Percentiles rank a stretch among this genome's conserved stretches.
Evolutionary conservation across 306 rosid species (phyloP).

Genomic region (Adenanthera pavonina): DNA sequence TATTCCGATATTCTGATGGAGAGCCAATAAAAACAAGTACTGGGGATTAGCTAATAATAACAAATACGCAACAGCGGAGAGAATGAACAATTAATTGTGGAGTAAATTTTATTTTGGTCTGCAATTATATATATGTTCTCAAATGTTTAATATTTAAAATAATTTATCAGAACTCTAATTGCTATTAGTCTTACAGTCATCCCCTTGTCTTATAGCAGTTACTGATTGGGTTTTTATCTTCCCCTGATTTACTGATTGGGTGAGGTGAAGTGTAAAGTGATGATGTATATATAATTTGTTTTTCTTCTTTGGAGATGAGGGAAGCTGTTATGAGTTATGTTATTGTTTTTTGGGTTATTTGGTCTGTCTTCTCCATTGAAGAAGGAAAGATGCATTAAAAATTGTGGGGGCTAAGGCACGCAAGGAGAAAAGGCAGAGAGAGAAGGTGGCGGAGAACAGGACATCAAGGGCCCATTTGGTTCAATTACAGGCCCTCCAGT

Average conservation of each 20-base stretch:
- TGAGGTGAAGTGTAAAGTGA: neutral
- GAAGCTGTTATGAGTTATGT: neutral
- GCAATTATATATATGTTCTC: too few species aligned
- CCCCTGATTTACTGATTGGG: neutral
- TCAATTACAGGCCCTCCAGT: too few species aligned
- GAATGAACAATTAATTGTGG: neutral
- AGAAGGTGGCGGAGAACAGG: neutral
- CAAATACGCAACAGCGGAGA: neutral
- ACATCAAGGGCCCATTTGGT: too few species aligned
- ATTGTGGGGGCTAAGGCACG: neutral
- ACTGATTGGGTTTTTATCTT: too few species aligned
- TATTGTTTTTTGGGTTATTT: neutral
- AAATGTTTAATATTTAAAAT: too few species aligned
- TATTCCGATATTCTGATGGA: neutral
- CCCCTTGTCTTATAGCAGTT: too few species aligned
- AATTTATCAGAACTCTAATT: neutral
- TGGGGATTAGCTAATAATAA: neutral
- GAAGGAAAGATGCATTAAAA: neutral
- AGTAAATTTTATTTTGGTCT: neutral
- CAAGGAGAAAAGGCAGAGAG: conserved; percentile 1
- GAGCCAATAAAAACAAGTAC: neutral
- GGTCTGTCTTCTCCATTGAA: neutral
- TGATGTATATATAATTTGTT: neutral
- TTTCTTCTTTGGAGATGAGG: neutral
- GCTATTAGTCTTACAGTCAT: too few species aligned